Base-by-base conservation (phyloP, 139 green algal species). In the Volvox africanus region DNA sequence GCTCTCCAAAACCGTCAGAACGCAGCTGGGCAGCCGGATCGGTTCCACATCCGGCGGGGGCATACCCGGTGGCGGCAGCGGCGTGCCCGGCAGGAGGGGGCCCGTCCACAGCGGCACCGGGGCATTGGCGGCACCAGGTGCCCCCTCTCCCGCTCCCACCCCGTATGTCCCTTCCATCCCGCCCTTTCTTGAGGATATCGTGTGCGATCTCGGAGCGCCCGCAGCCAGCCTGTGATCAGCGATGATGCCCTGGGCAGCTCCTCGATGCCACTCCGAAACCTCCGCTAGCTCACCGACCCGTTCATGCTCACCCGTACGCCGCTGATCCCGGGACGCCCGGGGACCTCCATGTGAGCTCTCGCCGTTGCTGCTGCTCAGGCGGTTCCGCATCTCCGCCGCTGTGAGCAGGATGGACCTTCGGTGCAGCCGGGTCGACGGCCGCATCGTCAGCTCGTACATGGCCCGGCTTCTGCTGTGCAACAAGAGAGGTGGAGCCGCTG, bases 81-180 rank as follows among this genome's bases (percentile, higher is more conserved):
- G 83, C 0, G 83, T 88, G 83, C 83, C 67, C 1, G 83, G 83
- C 83, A 88, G 83, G 36, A 69, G 83, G 26, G 67, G 83, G 12
- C 83, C 67, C 35, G 35, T 68, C 83, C 83, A 88, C 65, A 80
- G 22, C 36, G 62, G 62, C 62, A 26, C 36, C 77, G 77, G 33
- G 28, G 33, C 33, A 61, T 32, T 26, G 37, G 26, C 35, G 35
- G 22, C 36, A 28, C 80, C 80, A 50, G 44, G 9, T 55, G 44
- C 44, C 44, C 80, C 55, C 50, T 26, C 55, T 44, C 35, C 35
- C 1, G 24, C 76, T 32, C 77, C 33, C 30, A 1, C 73, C 77
- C 21, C 22, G 67, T n/a, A 26, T 75, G 11, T 14, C 67, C 22
- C 67, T 12, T 37, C 28, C 18, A 32, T 37, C 73, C 73, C 28